phyloP scores from a whole-genome alignment of 2,329 filamentous ascomycete species.

The Penicillium palitans region DNA sequence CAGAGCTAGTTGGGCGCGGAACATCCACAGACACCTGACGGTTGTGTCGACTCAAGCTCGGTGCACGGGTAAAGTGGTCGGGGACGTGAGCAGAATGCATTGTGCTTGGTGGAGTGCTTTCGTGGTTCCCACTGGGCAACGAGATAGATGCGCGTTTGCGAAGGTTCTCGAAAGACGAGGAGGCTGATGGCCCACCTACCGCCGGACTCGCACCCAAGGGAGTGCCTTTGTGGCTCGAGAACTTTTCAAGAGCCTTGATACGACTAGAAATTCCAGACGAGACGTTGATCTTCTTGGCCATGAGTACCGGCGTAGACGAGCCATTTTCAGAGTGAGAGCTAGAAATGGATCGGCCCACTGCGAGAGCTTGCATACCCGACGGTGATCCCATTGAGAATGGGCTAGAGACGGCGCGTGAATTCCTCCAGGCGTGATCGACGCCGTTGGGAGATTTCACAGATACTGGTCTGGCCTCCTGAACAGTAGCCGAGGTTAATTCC shows the following conservation, averaged over 20 bases:
- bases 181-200: slow-evolving; percentile 56
- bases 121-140: slow-evolving; percentile 27
- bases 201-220: slow-evolving; percentile 30
- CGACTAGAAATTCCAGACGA: slow-evolving; percentile 90
- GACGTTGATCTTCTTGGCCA: slow-evolving; percentile 74
- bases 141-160: slow-evolving; percentile 46
- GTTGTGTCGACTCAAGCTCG: slow-evolving; percentile 34
- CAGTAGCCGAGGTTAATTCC: slow-evolving; percentile 76
- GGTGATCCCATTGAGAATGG: slow-evolving; percentile 33
- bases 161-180: slow-evolving; percentile 57
- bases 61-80: slow-evolving; percentile 32
- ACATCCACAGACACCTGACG: slow-evolving; percentile 26
- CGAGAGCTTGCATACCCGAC: slow-evolving; percentile 33
- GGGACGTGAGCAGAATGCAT: slow-evolving; percentile 29
- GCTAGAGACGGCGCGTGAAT: slow-evolving; percentile 44
- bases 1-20: slow-evolving; percentile 59
- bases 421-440: slow-evolving; percentile 38
- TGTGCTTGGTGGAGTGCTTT: slow-evolving; percentile 26
- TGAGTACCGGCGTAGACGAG: slow-evolving; percentile 48
- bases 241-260: slow-evolving; percentile 87
- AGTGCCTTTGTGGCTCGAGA: slow-evolving; percentile 54
- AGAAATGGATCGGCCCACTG: slow-evolving; percentile 42
- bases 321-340: slow-evolving; percentile 35
- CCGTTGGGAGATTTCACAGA: slow-evolving; percentile 71
- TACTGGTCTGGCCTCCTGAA: slow-evolving; percentile 81